Evolutionary conservation across 2,329 filamentous ascomycete species (phyloP), one percentile per base, ranked within the genome.

Genomic region (Sphaerulina musiva): DNA sequence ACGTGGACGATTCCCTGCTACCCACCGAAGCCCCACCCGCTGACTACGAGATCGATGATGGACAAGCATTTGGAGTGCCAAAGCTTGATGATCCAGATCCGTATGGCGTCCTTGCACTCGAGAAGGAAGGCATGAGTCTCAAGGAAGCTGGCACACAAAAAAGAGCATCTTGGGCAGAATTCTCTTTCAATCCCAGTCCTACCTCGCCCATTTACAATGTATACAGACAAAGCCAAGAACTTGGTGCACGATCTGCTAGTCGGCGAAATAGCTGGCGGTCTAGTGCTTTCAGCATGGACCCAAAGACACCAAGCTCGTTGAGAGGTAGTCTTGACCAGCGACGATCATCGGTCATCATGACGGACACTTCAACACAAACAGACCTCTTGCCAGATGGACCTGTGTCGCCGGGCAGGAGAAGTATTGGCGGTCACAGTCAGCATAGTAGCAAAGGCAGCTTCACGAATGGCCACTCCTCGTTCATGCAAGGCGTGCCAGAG

Each of bases 21-120:
- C 82, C 84, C 11, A 76, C 83, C 6, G 79, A 86, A 54, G 84
- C 87, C 10, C 82, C 89, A 0, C 92, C 92, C 0, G 85, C 85
- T 49, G 92, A 97, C 66, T 83, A 78, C 51, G 79, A 85, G 41
- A 63, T 86, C 4, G 52, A 78, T 68, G 46, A 74, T 62, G 73
- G 72, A 6, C 72, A 77, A 31, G 73, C 74, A 1, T 95, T 96
- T 72, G 91, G 91, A 2, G 76, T 95, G 12, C 90, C 89, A 0
- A 83, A 85, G 59, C 73, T 76, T 3, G 83, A 90, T 51, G 92
- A 97, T 63, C 90, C 91, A 0, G 92, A 97, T 68, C 92, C 92
- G 0, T 97, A 88, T 66, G 92, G 92, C 23, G 87, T 96, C 26
- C 80, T 91, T 59, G 91, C 92, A 6, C 74, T 97, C n/a, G 89